Base-by-base conservation (phyloP, 2,329 filamentous ascomycete species). In the Cladosporium velox region DNA sequence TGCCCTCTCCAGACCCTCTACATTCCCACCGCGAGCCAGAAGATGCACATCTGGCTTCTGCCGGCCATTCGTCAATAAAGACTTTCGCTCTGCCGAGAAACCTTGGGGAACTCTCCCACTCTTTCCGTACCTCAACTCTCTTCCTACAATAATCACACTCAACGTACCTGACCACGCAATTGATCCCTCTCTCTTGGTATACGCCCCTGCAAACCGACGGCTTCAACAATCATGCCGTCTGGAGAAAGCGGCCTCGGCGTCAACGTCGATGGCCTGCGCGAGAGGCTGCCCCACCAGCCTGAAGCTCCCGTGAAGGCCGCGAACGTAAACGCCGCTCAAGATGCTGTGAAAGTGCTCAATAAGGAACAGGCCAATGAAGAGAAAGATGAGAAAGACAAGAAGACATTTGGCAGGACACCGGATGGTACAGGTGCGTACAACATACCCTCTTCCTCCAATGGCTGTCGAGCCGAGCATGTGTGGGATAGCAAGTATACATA, bases 381-480 rank as follows among this genome's bases (percentile, higher is more conserved):
- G 70, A 82, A 83, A 68, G 73, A 80, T 69, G 81, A 83, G 67
- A 84, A 85, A 68, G 80, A 85, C 68, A 88, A 88, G 77, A 94
- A 92, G 83, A 97, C 93, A 0, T 97, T 91, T 83, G 94, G 94
- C 65, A 89, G 93, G 70, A 97, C 94, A 15, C 92, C 92, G 34
- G 91, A 93, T 80, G 94, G 94, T 74, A 96, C 87, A 80, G 88
- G 94, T 97, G 86, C 79, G 91, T 84, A 64, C 69, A 64, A 67
- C 26, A 57, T 21, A 57, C 34, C 51, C 61, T 44, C 38, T 44
- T 7, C 59, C 59, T 32, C 55, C 35, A 24, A 34, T 47, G 61
- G 61, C 51, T 64, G 35, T 21, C 51, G 51, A 34, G 61, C 18
- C 35, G 44, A 52, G 61, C 28, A 55, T 24, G 21, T 47, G 61